Percentiles rank a stretch among this genome's conserved stretches.
These are phyloP conservation scores for Tolypocladium paradoxum DNA, from an alignment of 2,329 filamentous ascomycete species.

Conservation along the genomic window DNA sequence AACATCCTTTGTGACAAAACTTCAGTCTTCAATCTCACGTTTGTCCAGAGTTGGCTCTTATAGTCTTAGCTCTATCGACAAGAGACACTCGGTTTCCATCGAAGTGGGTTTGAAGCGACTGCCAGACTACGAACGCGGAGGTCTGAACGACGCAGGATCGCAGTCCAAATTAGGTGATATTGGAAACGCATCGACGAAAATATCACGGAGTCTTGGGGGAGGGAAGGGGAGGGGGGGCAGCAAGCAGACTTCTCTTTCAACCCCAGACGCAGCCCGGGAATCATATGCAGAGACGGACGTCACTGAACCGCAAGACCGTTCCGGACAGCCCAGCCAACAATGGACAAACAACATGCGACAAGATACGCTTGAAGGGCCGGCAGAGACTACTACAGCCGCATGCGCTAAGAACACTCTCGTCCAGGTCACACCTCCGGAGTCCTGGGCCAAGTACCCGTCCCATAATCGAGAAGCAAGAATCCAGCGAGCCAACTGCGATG, in stretches of 20 bases:
- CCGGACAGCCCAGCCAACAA: neutral
- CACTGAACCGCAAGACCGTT: neutral
- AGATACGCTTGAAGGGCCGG: neutral
- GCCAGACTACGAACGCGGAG: neutral
- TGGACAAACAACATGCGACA: constrained; percentile 1
- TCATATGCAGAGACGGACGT: neutral
- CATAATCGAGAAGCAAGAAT: constrained; percentile 17
- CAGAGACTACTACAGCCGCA: neutral
- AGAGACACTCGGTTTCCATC: neutral
- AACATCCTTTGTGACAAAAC: constrained; percentile 22
- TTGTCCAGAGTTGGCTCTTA: constrained; percentile 13
- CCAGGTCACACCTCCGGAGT: constrained; percentile 12
- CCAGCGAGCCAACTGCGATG: neutral
- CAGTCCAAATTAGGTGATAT: neutral
- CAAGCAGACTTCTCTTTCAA: neutral
- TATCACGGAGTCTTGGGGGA: neutral
- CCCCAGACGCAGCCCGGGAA: neutral
- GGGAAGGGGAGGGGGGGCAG: neutral
- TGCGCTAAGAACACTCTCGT: neutral
- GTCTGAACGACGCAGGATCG: no score
- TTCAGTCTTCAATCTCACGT: constrained; percentile 23
- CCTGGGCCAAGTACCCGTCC: constrained; percentile 25
- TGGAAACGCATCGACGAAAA: neutral
- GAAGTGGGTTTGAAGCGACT: neutral
- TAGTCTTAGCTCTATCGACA: neutral